Base-by-base conservation (phyloP, 768 basidiomycete genomes). In the Tylopilus felleus region DNA sequence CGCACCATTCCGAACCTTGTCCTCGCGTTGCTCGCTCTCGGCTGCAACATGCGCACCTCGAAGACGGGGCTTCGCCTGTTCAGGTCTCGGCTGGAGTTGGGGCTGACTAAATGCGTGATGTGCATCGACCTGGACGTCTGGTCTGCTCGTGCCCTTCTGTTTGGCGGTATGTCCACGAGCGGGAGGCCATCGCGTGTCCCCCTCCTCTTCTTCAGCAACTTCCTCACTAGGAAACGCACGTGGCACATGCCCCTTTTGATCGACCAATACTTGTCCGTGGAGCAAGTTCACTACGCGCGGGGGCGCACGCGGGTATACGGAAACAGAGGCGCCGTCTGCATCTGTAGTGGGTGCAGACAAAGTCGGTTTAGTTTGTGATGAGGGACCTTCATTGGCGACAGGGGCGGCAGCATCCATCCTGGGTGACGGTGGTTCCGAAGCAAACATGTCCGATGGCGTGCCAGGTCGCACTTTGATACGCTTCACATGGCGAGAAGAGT, bases 251-350 rank as follows among this genome's bases (percentile, higher is more conserved):
- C 62, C 64, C 6, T 42, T 55, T 46, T 41, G 53, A 40, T 64
- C 57, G 7, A 64, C 67, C 40, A 68, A 42, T 3, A 62, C 58
- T 36, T 55, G 53, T 0, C 66, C 60, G 4, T 42, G 52, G 2
- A 68, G 4, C 4, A 55, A 58, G 5, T 66, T 33, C 19, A 60
- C 65, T 8, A 64, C 3, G 9, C 60, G 66, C 1, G 67, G 66
- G 3, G 67, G 66, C 8, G 59, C 62, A n/a, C 54, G 60, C 8
- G 52, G 41, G 21, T 50, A 29, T 22, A 36, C 28, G 8, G 51
- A 7, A 9, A 51, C 27, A 12, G 48, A 19, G 21, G 27, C 0
- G 40, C 4, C 25, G 5, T 42, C 38, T 0, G 4, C 3, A 2
- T 28, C 19, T 2, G 21, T 19, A 36, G 2, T 22, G 8, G 49